These are phyloP conservation scores for Xylariomycetidae sp. DNA, from an alignment of 2,329 filamentous ascomycete genomes.

Conservation along the genomic window DNA sequence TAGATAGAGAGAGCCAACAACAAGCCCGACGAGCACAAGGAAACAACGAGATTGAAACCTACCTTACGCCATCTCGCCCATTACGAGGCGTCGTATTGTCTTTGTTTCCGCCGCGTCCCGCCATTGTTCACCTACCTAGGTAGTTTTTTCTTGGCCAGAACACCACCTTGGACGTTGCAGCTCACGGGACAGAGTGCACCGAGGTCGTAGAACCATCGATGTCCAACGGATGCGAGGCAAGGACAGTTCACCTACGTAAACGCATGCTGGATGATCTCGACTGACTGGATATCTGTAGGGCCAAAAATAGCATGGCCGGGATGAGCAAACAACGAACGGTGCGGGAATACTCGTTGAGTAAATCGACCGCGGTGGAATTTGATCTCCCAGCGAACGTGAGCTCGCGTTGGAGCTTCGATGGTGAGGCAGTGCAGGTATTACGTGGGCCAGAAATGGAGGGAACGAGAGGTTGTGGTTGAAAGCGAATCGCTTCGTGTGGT, in stretches of 20 bases:
- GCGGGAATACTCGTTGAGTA: too few relatives aligned
- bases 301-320: neutral
- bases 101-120: constrained; percentile 24
- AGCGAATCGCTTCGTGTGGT: constrained; percentile 24
- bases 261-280: constrained; percentile 6
- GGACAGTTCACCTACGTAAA: constrained; percentile 15
- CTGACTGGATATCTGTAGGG: constrained; percentile 6
- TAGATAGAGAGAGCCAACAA: too few relatives aligned
- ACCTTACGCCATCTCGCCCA: constrained; percentile 10
- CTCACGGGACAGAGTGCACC: constrained; percentile 11
- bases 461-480: constrained; percentile 29
- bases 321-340: too few relatives aligned
- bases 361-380: too few relatives aligned
- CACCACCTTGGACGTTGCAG: constrained; percentile 6
- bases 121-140: constrained; percentile 16
- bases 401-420: constrained; percentile 6
- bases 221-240: constrained; percentile 24
- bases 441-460: constrained; percentile 11
- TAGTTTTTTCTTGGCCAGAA: constrained; percentile 13
- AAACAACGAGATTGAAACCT: constrained; percentile 8
- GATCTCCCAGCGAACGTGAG: too few relatives aligned
- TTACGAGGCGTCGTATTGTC: constrained; percentile 12
- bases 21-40: constrained; percentile 8
- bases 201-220: too few relatives aligned
- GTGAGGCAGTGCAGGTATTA: constrained; percentile 28